A percentile compares a stretch with the other conserved stretches of the same genome.
These are phyloP conservation scores for Backusella tarrabulga DNA, from an alignment of 192 early-diverging fungal species.

Conservation along the genomic window DNA sequence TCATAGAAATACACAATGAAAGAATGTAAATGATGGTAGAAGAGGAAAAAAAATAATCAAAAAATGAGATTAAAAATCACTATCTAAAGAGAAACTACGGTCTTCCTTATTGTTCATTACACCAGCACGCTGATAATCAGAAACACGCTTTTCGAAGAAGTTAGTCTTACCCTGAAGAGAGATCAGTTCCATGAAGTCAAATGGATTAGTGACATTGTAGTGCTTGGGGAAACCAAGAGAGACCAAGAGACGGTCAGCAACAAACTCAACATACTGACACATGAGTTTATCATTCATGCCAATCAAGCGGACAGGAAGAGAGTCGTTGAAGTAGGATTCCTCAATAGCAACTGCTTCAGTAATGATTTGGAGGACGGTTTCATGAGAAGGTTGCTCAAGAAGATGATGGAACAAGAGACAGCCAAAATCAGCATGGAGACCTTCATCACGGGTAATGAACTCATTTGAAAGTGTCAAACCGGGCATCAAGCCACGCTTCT, in stretches of 20 bases:
- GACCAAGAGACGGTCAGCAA: slow-evolving; percentile 89
- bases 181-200: slow-evolving; percentile 98
- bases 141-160: slow-evolving; percentile 95
- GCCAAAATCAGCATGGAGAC: slow-evolving; percentile 94
- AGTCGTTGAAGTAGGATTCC: slow-evolving; percentile 89
- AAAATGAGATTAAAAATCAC: slow-evolving; percentile 58
- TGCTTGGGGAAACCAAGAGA: slow-evolving; percentile 82
- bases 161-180: slow-evolving; percentile 97
- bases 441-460: slow-evolving; percentile 95
- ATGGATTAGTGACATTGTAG: slow-evolving; percentile 86
- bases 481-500: slow-evolving; percentile 97
- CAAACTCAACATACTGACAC: slow-evolving; percentile 97
- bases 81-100: slow-evolving; percentile 73
- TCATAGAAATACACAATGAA: neutral
- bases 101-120: slow-evolving; percentile 69
- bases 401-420: slow-evolving; percentile 87
- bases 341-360: slow-evolving; percentile 88
- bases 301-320: slow-evolving; percentile 87
- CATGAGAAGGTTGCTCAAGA: slow-evolving; percentile 63
- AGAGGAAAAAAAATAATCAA: neutral
- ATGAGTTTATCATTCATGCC: slow-evolving; percentile 94
- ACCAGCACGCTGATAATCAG: slow-evolving; percentile 91
- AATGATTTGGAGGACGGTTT: slow-evolving; percentile 67
- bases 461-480: slow-evolving; percentile 97
- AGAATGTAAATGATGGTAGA: neutral